phyloP scores from a whole-genome alignment of 441 rosid genomes.

The Croton setiger region DNA sequence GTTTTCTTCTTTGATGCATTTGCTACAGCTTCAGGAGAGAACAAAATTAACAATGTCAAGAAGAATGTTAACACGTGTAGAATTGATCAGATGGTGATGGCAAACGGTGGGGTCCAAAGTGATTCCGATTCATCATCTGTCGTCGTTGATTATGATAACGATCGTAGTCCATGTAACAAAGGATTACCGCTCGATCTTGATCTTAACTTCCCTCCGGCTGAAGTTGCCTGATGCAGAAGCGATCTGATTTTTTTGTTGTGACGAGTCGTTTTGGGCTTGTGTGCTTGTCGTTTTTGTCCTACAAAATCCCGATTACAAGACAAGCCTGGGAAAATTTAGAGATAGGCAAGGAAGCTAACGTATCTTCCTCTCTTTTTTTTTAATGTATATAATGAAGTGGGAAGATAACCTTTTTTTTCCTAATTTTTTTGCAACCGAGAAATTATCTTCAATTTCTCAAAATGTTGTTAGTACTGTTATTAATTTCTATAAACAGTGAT shows the following conservation, averaged over 20 bases:
- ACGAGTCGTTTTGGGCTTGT: slow-evolving; percentile 10
- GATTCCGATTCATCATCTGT: slow-evolving; percentile 64
- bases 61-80: slow-evolving; percentile 5
- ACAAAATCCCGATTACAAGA: neutral
- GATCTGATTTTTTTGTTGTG: neutral
- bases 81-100: slow-evolving; percentile 24
- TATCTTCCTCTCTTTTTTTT: slow-evolving; percentile 6
- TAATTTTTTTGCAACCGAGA: slow-evolving; percentile 27
- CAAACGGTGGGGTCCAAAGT: slow-evolving; percentile 32
- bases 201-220: slow-evolving; percentile 51
- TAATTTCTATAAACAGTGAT: neutral
- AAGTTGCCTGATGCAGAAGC: slow-evolving; percentile 19
- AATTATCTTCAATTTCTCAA: neutral
- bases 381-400: slow-evolving; percentile 15
- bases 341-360: slow-evolving; percentile 16
- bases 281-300: neutral
- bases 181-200: slow-evolving; percentile 42
- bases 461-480: slow-evolving; percentile 4
- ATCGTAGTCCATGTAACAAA: slow-evolving; percentile 20
- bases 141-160: slow-evolving; percentile 38
- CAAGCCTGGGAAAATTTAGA: slow-evolving; percentile 8
- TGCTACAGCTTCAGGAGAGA: slow-evolving; percentile 22
- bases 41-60: too few species aligned
- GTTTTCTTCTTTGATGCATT: slow-evolving; percentile 44
- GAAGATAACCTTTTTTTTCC: neutral